These are phyloP conservation scores for Guillardia theta DNA, from an alignment of 78 protist species.

Conservation along the genomic window DNA sequence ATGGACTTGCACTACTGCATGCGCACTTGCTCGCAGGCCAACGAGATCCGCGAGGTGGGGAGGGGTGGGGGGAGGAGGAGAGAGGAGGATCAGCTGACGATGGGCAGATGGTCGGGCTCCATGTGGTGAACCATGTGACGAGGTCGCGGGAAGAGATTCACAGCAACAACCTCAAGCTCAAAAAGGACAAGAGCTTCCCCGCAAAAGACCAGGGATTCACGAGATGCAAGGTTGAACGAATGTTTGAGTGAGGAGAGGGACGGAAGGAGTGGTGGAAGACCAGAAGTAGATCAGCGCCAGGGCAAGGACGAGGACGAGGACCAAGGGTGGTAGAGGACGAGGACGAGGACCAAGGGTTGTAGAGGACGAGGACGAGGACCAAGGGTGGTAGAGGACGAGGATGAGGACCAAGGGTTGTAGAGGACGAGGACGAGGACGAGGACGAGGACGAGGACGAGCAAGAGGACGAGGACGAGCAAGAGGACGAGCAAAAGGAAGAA, in stretches of 20 bases:
- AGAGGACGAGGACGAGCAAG: background rate
- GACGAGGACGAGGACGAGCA: background rate
- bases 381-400: background rate
- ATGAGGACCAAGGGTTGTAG: background rate
- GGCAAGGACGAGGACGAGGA: background rate
- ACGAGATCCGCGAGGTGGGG: background rate
- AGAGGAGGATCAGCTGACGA: too few relatives aligned
- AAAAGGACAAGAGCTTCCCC: background rate
- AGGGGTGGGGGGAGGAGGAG: too few relatives aligned
- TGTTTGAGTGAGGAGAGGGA: background rate
- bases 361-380: background rate
- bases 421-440: background rate
- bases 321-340: background rate
- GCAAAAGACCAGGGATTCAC: background rate
- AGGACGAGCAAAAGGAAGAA: background rate
- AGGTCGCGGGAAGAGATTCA: background rate
- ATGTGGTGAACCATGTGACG: background rate
- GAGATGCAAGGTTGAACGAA: too few relatives aligned
- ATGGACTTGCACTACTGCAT: background rate
- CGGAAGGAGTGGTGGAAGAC: background rate
- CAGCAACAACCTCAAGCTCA: background rate
- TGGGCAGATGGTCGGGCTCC: background rate
- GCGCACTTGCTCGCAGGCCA: background rate
- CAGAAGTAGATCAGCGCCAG: too few relatives aligned
- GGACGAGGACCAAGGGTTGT: background rate